A percentile compares a stretch with the other conserved stretches of the same genome.
Conservation (phyloP, 2,329 filamentous ascomycete species). For the Coniochaeta sp. region DNA sequence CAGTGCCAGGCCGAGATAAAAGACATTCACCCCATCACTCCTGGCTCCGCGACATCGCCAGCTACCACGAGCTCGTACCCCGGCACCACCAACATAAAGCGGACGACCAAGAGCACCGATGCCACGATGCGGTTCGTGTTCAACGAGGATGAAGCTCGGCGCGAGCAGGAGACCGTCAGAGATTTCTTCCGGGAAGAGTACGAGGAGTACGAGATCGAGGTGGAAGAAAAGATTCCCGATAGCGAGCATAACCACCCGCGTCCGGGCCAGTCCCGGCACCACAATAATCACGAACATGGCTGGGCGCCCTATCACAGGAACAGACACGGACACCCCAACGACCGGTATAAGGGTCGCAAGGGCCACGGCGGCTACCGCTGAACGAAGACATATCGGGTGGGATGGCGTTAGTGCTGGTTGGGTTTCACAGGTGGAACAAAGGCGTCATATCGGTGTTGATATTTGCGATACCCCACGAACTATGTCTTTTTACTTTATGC, state of each 20-base stretch:
- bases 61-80: conserved; percentile 29
- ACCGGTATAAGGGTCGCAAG: conserved; percentile 11
- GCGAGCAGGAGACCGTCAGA: conserved; percentile 61
- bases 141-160: conserved; percentile 64
- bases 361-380: not conserved
- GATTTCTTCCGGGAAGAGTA: conserved; percentile 66
- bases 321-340: conserved; percentile 9
- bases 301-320: conserved; percentile 14
- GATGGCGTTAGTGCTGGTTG: not conserved
- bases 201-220: conserved; percentile 70
- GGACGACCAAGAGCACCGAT: conserved; percentile 42
- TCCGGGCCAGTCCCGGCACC: conserved; percentile 7
- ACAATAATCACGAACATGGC: conserved; percentile 11
- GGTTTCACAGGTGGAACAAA: not conserved
- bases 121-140: conserved; percentile 88
- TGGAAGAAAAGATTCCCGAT: conserved; percentile 53
- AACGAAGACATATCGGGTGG: not conserved
- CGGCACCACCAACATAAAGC: conserved; percentile 27
- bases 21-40: conserved; percentile 23
- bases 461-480: not conserved
- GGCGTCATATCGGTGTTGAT: not conserved
- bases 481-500: not conserved
- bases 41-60: conserved; percentile 29
- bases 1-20: conserved; percentile 35
- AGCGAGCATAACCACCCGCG: conserved; percentile 13